Percentiles rank a stretch among this genome's conserved stretches.
phyloP scores from a whole-genome alignment of 129 eudicot species.

The Kitagawia praeruptora region DNA sequence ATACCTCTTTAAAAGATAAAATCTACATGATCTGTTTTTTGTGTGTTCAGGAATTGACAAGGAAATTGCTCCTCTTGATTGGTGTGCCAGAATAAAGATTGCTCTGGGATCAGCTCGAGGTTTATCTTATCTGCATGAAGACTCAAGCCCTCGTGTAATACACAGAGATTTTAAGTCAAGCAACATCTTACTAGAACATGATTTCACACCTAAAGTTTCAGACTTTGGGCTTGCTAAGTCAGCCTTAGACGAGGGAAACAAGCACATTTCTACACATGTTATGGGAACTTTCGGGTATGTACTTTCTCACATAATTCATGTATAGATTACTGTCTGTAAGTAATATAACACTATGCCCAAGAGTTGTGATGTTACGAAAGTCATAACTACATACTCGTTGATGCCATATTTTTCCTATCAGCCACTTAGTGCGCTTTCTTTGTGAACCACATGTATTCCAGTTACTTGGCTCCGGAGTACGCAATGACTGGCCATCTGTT shows the following conservation, averaged over 20 bases:
- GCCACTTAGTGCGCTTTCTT: not conserved
- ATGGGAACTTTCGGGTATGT: slow-evolving; percentile 97
- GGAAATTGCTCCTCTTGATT: slow-evolving; percentile 56
- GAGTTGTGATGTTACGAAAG: not conserved
- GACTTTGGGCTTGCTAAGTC: slow-evolving; percentile 96
- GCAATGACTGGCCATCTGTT: slow-evolving; percentile 99
- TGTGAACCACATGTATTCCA: slow-evolving; percentile 15
- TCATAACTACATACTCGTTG: not conserved
- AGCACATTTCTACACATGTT: slow-evolving; percentile 88
- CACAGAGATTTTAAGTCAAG: slow-evolving; percentile 97
- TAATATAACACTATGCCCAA: not conserved
- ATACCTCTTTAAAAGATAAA: not conserved
- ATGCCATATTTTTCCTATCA: not conserved
- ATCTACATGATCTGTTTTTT: not conserved
- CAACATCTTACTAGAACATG: slow-evolving; percentile 85
- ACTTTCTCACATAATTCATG: not conserved
- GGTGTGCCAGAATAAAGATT: slow-evolving; percentile 88
- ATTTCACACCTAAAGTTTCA: slow-evolving; percentile 90
- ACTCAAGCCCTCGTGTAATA: slow-evolving; percentile 95
- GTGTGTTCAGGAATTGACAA: slow-evolving; percentile 48
- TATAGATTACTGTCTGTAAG: not conserved
- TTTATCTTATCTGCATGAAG: slow-evolving; percentile 93
- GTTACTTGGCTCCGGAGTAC: slow-evolving; percentile 95
- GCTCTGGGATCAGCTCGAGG: slow-evolving; percentile 96
- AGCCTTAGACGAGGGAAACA: slow-evolving; percentile 69